Conservation (phyloP, 768 basidiomycete genomes). For the Auricularia auricula-judae region DNA sequence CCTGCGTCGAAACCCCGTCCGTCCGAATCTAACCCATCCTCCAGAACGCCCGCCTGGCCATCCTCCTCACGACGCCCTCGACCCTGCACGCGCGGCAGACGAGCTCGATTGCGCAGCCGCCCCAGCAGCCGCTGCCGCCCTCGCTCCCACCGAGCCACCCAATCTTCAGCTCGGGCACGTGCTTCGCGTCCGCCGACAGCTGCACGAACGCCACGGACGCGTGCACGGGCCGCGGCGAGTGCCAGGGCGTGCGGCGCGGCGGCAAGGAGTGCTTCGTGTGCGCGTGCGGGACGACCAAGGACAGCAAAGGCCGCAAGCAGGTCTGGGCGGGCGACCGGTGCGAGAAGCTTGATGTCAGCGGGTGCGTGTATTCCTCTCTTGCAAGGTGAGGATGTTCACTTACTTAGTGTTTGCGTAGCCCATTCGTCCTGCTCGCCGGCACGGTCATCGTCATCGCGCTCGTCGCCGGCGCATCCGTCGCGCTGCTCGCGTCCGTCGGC, state of each 20-base stretch:
- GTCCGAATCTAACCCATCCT: no score
- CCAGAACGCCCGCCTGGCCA: conserved; percentile 15
- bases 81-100: conserved; percentile 16
- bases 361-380: conserved; percentile 31
- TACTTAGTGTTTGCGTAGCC: conserved; percentile 26
- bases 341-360: conserved; percentile 70
- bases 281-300: conserved; percentile 35
- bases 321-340: conserved; percentile 69
- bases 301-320: conserved; percentile 44
- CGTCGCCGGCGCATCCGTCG: conserved; percentile 54
- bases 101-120: conserved; percentile 28
- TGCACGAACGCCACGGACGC: conserved; percentile 52
- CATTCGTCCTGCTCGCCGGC: conserved; percentile 65
- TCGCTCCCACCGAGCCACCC: conserved; percentile 35
- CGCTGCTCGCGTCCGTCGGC: conserved; percentile 53
- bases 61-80: conserved; percentile 38
- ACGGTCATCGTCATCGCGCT: conserved; percentile 54
- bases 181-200: conserved; percentile 40
- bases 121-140: conserved; percentile 39
- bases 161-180: conserved; percentile 49
- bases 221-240: conserved; percentile 65
- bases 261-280: conserved; percentile 46
- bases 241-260: conserved; percentile 46
- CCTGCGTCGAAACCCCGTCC: no score
- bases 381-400: neutral